Evolutionary conservation across 202 grass and related monocot species (phyloP).

Genomic region (Panicum virgatum): DNA sequence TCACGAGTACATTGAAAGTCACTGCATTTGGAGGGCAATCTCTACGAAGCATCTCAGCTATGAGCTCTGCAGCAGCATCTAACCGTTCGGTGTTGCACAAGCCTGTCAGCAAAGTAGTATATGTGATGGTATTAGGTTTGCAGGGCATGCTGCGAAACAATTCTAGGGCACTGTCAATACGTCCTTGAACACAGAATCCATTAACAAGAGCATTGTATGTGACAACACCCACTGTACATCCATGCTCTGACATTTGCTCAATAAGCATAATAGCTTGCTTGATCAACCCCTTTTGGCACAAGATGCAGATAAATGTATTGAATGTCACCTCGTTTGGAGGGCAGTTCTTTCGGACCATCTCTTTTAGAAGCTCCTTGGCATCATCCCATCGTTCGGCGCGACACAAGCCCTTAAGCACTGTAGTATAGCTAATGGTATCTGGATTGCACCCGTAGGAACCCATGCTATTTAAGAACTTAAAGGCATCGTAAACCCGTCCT

Average conservation of each 20-base stretch:
- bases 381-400: slow-evolving; percentile 53
- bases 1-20: slow-evolving; percentile 61
- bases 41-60: slow-evolving; percentile 54
- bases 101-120: slow-evolving; percentile 77
- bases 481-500: slow-evolving; percentile 58
- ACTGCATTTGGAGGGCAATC: slow-evolving; percentile 52
- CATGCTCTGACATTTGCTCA: slow-evolving; percentile 58
- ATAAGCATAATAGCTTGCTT: slow-evolving; percentile 46
- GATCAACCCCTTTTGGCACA: slow-evolving; percentile 62
- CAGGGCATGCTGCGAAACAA: slow-evolving; percentile 50
- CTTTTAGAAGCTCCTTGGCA: slow-evolving; percentile 46
- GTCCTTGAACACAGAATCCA: slow-evolving; percentile 67
- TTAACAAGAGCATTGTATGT: slow-evolving; percentile 77
- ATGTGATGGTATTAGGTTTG: slow-evolving; percentile 72
- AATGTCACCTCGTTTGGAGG: slow-evolving; percentile 57
- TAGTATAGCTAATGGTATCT: slow-evolving; percentile 77
- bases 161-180: slow-evolving; percentile 63
- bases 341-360: slow-evolving; percentile 50
- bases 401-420: slow-evolving; percentile 65
- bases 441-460: slow-evolving; percentile 54
- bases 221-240: slow-evolving; percentile 51
- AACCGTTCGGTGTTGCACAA: slow-evolving; percentile 55
- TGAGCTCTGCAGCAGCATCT: slow-evolving; percentile 47
- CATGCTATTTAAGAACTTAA: slow-evolving; percentile 62
- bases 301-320: slow-evolving; percentile 56